Base-by-base conservation (phyloP, 1,284 basidiomycete species). In the Cystobasidiaceae sp. region DNA sequence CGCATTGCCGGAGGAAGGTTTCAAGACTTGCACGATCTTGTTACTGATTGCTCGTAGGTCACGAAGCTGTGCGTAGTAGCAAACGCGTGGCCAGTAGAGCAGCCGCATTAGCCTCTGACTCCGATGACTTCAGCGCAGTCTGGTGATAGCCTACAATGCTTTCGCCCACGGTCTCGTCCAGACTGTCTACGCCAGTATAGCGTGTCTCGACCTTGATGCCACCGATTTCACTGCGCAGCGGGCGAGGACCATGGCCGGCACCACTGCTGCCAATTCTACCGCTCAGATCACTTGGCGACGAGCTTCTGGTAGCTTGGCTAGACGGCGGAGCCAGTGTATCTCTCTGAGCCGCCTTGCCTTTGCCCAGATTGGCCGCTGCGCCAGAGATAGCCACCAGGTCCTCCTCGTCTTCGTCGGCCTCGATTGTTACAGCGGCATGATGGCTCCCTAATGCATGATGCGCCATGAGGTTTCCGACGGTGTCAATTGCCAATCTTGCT, bases 11-110 rank as follows among this genome's bases (percentile, higher is more conserved):
- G 84, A 83, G 8, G 87, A 85, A 11, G 93, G 93, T 72, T 93
- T 93, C 33, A 96, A 80, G 3, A 97, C 93, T 79, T 96, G 92
- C 3, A 93, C 81, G 4, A 96, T 82, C 77, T 97, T 97, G 37
- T 85, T 82, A 74, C 92, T 93, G 70, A 97, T 93, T 0, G 92
- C 93, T 15, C 73, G 54, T 28, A 45, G 39, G 33, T 48, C 50
- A 33, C 33, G 41, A 49, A 58, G 62, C 58, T 45, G 34, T 32
- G 27, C 21, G 25, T 23, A 27, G 2, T 4, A 25, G 32, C 25
- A 37, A 8, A 30, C 45, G 5, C 13, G 39, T 28, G 1, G 37
- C 19, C 32, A 39, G 37, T 46, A 2, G 13, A 44, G 3, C 8
- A 9, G n/a, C n/a, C n/a, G n/a, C n/a, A n/a, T n/a, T n/a, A n/a